phyloP scores from a whole-genome alignment of 129 eudicot genomes.

The Flaveria sonorensis region DNA sequence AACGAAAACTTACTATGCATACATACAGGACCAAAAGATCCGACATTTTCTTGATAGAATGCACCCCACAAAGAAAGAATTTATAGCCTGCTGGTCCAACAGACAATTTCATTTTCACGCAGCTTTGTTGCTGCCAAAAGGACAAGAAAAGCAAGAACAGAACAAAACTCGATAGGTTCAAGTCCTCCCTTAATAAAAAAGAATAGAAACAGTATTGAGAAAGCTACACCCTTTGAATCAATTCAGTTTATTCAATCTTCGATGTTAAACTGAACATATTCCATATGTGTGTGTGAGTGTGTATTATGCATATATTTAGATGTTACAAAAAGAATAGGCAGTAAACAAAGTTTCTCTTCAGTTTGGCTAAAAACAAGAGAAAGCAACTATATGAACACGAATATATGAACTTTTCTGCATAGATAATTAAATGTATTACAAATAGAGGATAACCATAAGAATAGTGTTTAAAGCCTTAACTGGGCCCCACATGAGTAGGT shows the following conservation, averaged over 20 bases:
- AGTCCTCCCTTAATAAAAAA: constrained; percentile 9
- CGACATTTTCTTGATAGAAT: not conserved
- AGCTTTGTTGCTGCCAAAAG: not conserved
- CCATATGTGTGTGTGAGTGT: not conserved
- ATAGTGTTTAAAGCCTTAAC: constrained; percentile 30
- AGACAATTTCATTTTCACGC: constrained; percentile 16
- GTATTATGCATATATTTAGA: not conserved
- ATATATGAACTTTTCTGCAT: constrained; percentile 2
- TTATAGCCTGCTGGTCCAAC: constrained; percentile 21
- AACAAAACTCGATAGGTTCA: constrained; percentile 25
- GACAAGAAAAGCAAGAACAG: not conserved
- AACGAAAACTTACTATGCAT: too few species aligned
- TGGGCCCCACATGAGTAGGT: constrained; percentile 55
- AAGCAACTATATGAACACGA: constrained; percentile 13
- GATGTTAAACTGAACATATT: constrained; percentile 14
- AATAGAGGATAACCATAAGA: constrained; percentile 9
- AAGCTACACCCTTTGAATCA: constrained; percentile 22
- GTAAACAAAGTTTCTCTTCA: constrained; percentile 6
- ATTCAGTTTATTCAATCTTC: constrained; percentile 8
- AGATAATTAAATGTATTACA: constrained; percentile 28
- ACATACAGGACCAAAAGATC: not conserved
- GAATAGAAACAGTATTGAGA: constrained; percentile 4
- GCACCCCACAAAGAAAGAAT: not conserved
- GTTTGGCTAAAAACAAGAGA: constrained; percentile 1
- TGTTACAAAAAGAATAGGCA: constrained; percentile 2